Conservation (phyloP, 2,329 filamentous ascomycete genomes). For the Thermoascus crustaceus region DNA sequence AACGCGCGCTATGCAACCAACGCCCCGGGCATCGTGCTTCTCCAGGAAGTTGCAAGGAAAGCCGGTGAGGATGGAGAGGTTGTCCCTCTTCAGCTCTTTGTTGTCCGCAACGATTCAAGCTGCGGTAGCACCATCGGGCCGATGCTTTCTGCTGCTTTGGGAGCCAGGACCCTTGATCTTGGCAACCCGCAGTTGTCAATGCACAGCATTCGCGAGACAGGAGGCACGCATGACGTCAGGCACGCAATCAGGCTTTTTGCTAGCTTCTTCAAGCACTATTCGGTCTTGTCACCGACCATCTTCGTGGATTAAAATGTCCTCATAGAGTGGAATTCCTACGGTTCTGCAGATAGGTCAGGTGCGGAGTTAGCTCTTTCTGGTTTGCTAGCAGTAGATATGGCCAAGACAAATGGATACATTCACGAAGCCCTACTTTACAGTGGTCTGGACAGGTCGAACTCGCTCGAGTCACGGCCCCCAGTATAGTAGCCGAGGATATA, state of each 20-base stretch:
- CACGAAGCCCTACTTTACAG: too few species aligned
- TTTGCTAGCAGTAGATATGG: too few species aligned
- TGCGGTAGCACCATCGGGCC: conserved; percentile 96
- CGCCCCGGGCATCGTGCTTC: conserved; percentile 82
- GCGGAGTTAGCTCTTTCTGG: too few species aligned
- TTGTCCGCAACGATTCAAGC: conserved; percentile 88
- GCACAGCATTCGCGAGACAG: conserved; percentile 94
- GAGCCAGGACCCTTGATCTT: conserved; percentile 80
- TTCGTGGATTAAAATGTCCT: conserved; percentile 58
- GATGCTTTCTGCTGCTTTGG: conserved; percentile 83
- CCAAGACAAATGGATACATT: too few species aligned
- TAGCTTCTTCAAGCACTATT: conserved; percentile 78
- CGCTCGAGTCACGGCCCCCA: too few species aligned
- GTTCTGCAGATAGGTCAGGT: too few species aligned
- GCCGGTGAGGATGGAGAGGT: conserved; percentile 47
- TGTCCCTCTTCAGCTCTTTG: conserved; percentile 89
- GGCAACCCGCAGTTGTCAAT: conserved; percentile 93
- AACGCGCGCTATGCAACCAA: conserved; percentile 97
- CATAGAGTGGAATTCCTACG: neutral
- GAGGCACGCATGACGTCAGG: conserved; percentile 78
- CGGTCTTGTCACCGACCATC: conserved; percentile 73
- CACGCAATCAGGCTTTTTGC: conserved; percentile 79
- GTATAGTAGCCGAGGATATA: too few species aligned
- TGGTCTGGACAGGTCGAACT: too few species aligned
- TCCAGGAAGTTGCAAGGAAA: conserved; percentile 75